phyloP scores from a whole-genome alignment of 2,329 filamentous ascomycete species.

The Aureobasidium pullulans region DNA sequence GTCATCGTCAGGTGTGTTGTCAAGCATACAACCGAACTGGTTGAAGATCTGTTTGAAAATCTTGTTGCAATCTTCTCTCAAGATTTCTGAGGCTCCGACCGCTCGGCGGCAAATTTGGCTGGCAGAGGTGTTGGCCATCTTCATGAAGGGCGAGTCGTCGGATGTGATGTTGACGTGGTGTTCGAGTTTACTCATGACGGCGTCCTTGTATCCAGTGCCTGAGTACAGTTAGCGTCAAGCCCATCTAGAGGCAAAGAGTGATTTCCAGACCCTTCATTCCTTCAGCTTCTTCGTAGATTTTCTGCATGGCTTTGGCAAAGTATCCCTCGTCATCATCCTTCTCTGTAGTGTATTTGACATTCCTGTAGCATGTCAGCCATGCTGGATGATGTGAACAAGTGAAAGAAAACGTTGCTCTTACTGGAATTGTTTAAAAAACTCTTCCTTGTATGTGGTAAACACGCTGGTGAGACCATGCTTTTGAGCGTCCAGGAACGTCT shows the following conservation, averaged over 20 bases:
- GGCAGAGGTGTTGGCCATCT: background rate
- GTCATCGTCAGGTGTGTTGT: background rate
- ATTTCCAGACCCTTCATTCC: background rate
- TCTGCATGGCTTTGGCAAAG: slow-evolving; percentile 17
- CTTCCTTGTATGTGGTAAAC: background rate
- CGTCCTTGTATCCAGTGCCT: background rate
- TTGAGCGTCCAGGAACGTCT: background rate
- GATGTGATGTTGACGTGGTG: background rate
- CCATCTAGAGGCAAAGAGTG: background rate
- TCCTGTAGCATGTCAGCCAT: background rate
- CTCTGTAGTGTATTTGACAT: background rate
- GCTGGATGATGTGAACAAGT: no score
- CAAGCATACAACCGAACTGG: background rate
- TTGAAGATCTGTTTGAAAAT: background rate
- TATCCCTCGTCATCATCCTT: slow-evolving; percentile 15
- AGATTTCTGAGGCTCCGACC: background rate
- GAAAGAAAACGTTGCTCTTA: background rate
- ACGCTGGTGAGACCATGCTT: background rate
- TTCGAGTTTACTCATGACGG: background rate
- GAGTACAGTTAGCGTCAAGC: background rate
- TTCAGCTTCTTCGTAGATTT: slow-evolving; percentile 15
- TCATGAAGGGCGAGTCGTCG: background rate
- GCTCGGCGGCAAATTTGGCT: background rate
- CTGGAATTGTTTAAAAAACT: background rate
- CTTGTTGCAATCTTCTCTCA: background rate